Evolutionary conservation across 2,329 filamentous ascomycete genomes (phyloP).

Genomic region (Exophiala viscosa): DNA sequence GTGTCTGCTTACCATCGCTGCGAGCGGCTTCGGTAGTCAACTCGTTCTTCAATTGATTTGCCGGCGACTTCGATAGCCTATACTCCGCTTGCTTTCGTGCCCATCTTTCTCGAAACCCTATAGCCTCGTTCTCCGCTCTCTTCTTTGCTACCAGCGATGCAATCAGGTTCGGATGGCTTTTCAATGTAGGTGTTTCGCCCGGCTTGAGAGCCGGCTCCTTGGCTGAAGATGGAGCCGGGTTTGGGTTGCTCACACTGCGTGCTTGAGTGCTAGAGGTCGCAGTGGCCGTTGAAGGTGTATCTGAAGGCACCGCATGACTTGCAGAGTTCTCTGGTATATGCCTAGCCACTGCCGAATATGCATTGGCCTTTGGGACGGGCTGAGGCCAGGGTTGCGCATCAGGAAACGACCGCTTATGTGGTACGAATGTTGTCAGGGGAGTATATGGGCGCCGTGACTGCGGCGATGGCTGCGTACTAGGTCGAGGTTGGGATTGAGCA

Average conservation of each 20-base stretch:
- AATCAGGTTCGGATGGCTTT: constrained; percentile 19
- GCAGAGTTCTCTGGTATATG: neutral
- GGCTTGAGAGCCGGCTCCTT: constrained; percentile 17
- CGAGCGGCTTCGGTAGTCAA: constrained; percentile 1
- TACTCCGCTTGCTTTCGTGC: constrained; percentile 18
- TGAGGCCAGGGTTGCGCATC: constrained; percentile 10
- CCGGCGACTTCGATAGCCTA: constrained; percentile 12
- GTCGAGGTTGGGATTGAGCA: constrained; percentile 6
- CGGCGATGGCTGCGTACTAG: constrained; percentile 9
- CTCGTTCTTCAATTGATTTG: constrained; percentile 9
- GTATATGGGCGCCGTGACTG: neutral
- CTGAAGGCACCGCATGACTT: neutral
- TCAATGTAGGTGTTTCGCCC: constrained; percentile 14
- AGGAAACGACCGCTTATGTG: constrained; percentile 8
- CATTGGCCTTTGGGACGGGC: neutral
- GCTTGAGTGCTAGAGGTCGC: neutral
- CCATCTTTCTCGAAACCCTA: constrained; percentile 18
- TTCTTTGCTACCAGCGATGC: constrained; percentile 20
- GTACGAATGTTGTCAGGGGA: neutral
- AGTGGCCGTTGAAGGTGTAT: neutral
- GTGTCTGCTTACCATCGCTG: neutral
- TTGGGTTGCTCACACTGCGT: neutral
- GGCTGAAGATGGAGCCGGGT: neutral
- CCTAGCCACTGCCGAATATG: neutral
- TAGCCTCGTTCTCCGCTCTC: constrained; percentile 20